Conservation (phyloP, 2,329 filamentous ascomycete species). For the Apiospora koreana region DNA sequence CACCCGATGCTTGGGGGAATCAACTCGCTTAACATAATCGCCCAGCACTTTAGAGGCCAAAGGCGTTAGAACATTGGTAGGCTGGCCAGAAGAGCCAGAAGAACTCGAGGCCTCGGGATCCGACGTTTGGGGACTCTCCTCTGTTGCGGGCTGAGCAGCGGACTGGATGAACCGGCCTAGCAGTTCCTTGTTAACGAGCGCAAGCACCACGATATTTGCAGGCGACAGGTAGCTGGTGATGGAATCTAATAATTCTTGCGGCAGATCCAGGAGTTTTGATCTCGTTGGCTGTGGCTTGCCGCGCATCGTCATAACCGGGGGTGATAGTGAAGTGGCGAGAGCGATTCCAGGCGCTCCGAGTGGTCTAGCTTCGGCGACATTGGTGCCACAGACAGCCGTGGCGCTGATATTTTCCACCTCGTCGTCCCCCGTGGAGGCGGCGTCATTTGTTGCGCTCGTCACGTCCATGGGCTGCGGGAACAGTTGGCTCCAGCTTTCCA, state of each 20-base stretch:
- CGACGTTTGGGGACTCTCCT: slow-evolving; percentile 7
- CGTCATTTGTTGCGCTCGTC: background rate
- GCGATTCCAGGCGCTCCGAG: background rate
- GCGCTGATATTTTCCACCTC: background rate
- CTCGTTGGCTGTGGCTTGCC: background rate
- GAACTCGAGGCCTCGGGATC: slow-evolving; percentile 1
- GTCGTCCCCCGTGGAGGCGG: background rate
- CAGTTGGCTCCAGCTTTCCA: background rate
- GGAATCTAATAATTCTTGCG: slow-evolving; percentile 27
- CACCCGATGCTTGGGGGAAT: slow-evolving; percentile 18
- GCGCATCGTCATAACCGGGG: background rate
- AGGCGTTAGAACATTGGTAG: background rate
- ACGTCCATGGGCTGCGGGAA: slow-evolving; percentile 1
- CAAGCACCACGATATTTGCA: slow-evolving; percentile 22
- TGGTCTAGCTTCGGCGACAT: background rate
- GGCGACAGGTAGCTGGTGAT: slow-evolving; percentile 23
- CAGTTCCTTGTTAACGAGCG: slow-evolving; percentile 28
- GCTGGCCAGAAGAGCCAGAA: background rate
- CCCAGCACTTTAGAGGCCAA: slow-evolving; percentile 17
- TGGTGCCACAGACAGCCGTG: background rate
- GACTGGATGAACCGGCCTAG: slow-evolving; percentile 21
- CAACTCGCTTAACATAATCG: slow-evolving; percentile 18
- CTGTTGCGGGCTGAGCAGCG: slow-evolving; percentile 11
- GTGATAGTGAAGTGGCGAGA: background rate
- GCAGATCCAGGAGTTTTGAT: slow-evolving; percentile 21